A percentile compares a stretch with the other conserved stretches of the same genome.
phyloP scores from a whole-genome alignment of 2,329 filamentous ascomycete species.

The Talaromyces albobiverticillius region DNA sequence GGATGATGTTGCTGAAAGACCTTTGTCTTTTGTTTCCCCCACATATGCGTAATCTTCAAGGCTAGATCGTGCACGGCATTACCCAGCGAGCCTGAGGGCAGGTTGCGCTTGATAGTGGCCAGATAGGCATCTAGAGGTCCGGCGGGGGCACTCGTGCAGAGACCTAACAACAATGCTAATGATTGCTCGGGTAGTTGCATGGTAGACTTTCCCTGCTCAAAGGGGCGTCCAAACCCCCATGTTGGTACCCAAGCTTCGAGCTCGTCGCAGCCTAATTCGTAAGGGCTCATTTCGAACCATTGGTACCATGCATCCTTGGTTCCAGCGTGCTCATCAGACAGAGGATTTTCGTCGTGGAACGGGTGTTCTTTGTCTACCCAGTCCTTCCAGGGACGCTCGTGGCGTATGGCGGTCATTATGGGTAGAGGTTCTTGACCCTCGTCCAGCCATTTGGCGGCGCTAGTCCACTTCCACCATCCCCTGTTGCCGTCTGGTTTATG shows the following conservation, averaged over 20 bases:
- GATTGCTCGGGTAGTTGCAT: slow-evolving; percentile 18
- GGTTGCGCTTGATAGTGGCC: slow-evolving; percentile 16
- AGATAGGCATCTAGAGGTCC: slow-evolving; percentile 14
- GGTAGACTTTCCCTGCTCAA: slow-evolving; percentile 23
- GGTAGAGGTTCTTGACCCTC: slow-evolving; percentile 12
- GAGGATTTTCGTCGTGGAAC: slow-evolving; percentile 6
- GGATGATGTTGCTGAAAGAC: slow-evolving; percentile 15
- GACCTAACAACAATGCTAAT: slow-evolving; percentile 10
- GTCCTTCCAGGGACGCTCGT: slow-evolving; percentile 15
- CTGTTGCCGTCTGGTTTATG: slow-evolving; percentile 8
- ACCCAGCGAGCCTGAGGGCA: slow-evolving; percentile 9
- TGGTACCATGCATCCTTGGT: slow-evolving; percentile 29
- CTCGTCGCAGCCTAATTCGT: slow-evolving; percentile 35
- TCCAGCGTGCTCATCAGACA: neutral
- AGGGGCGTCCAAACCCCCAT: slow-evolving; percentile 34
- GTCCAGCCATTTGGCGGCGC: slow-evolving; percentile 6
- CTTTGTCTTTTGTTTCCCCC: slow-evolving; percentile 14
- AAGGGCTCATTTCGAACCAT: slow-evolving; percentile 34
- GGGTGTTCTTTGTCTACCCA: slow-evolving; percentile 14
- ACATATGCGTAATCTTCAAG: slow-evolving; percentile 14
- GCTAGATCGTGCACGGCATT: slow-evolving; percentile 13
- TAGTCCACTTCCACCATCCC: slow-evolving; percentile 15
- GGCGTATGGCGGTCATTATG: slow-evolving; percentile 14
- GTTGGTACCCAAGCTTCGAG: slow-evolving; percentile 34
- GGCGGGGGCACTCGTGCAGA: slow-evolving; percentile 14